These are phyloP conservation scores for Pythium rishiriense DNA, from an alignment of 352 stramenopile genomes.

Conservation along the genomic window DNA sequence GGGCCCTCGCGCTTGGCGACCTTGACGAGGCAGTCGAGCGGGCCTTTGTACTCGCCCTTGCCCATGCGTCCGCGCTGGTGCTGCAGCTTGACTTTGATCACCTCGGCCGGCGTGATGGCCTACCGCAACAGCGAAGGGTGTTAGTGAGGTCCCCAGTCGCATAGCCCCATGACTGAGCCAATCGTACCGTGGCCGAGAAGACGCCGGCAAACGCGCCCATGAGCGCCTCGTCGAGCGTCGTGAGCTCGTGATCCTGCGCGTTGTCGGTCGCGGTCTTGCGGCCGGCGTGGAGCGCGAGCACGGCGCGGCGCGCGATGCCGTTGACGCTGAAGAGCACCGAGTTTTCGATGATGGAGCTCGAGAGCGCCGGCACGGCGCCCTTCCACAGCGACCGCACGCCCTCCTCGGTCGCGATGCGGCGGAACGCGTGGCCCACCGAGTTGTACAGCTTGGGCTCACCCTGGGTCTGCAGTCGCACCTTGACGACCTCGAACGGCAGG, in stretches of 20 bases:
- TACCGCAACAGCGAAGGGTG: conserved; percentile 18
- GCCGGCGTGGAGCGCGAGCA: conserved; percentile 53
- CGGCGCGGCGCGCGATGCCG: conserved; percentile 67
- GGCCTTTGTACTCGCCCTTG: conserved; percentile 66
- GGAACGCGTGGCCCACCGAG: conserved; percentile 66
- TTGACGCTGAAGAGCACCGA: conserved; percentile 89
- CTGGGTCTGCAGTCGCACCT: conserved; percentile 86
- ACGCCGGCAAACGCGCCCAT: conserved; percentile 80
- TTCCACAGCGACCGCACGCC: conserved; percentile 82
- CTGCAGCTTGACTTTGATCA: conserved; percentile 87
- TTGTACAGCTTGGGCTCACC: conserved; percentile 55
- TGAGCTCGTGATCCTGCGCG: conserved; percentile 54
- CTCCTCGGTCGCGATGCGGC: conserved; percentile 72
- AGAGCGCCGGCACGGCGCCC: conserved; percentile 83
- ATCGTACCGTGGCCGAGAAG: conserved; percentile 77
- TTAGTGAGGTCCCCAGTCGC: no score
- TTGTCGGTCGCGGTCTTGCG: conserved; percentile 39
- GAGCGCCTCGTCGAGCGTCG: conserved; percentile 79
- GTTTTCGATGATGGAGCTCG: conserved; percentile 89
- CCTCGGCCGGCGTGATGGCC: conserved; percentile 84
- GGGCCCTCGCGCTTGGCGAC: conserved; percentile 64
- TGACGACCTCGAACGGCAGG: conserved; percentile 88
- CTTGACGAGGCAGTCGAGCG: conserved; percentile 67
- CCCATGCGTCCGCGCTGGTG: conserved; percentile 68
- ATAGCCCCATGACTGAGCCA: no score